Conservation (phyloP, 306 rosid species). For the Cicer arietinum region DNA sequence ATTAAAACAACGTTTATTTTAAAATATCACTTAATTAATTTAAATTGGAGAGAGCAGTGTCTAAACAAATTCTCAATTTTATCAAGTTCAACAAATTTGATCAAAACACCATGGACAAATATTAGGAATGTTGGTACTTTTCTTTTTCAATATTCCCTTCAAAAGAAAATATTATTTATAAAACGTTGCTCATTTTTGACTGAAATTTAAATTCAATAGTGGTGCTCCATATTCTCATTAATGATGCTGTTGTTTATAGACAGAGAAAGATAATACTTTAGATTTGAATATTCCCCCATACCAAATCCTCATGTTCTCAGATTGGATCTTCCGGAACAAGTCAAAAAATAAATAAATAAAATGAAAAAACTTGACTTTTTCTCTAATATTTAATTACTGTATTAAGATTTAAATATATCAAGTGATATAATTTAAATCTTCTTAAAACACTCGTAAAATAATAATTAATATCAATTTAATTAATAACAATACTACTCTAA, state of each 20-base stretch:
- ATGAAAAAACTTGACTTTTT: neutral
- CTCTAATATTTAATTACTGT: neutral
- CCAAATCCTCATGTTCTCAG: neutral
- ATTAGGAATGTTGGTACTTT: no score
- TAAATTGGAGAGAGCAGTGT: no score
- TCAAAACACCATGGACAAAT: no score
- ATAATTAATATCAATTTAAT: no score
- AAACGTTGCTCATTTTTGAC: neutral
- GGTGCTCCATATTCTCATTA: neutral
- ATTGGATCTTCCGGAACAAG: neutral
- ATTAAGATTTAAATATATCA: neutral
- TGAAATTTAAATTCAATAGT: conserved; percentile 10
- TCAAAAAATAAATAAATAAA: neutral
- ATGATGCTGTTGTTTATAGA: neutral
- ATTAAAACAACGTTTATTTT: no score
- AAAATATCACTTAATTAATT: no score
- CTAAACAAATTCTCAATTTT: no score
- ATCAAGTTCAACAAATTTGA: no score
- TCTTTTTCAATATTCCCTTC: no score
- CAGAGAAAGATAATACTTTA: conserved; percentile 1
- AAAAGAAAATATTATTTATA: neutral
- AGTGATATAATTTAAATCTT: neutral
- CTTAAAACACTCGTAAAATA: no score
- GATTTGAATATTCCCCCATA: neutral
- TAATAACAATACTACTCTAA: no score